Conservation (phyloP, 805 yeast genomes). For the Saccharomycopsis fodiens region DNA sequence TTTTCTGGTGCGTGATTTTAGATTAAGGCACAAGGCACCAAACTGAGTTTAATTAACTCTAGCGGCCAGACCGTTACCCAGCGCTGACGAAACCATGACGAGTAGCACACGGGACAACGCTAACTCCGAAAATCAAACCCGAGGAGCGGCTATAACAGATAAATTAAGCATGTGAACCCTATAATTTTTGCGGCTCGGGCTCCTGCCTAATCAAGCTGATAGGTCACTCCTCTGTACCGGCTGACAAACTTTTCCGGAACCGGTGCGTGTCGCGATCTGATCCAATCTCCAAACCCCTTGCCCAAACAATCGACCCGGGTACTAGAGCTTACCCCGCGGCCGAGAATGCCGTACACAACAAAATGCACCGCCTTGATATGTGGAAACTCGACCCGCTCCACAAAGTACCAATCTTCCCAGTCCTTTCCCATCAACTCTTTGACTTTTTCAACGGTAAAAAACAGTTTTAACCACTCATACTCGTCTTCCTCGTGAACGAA, state of each 20-base stretch:
- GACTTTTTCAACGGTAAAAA: conserved; percentile 14
- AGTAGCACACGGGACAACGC: conserved; percentile 3
- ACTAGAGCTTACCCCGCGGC: conserved; percentile 21
- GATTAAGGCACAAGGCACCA: too few species aligned
- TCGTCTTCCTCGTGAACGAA: conserved; percentile 22
- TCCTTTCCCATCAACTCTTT: conserved; percentile 20
- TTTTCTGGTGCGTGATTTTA: too few species aligned
- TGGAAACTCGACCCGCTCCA: conserved; percentile 22
- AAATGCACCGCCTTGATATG: conserved; percentile 22
- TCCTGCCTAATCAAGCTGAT: background rate
- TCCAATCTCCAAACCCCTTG: conserved; percentile 21
- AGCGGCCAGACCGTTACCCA: too few species aligned
- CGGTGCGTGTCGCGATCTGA: conserved; percentile 11
- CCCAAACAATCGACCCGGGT: conserved; percentile 21
- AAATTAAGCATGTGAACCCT: too few species aligned
- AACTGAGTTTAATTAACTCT: too few species aligned
- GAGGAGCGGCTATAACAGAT: too few species aligned
- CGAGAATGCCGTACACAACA: conserved; percentile 22
- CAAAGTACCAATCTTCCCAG: conserved; percentile 18
- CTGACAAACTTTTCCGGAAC: conserved; percentile 18
- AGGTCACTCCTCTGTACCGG: conserved; percentile 12
- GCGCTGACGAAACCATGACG: too few species aligned
- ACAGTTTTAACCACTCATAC: conserved; percentile 20
- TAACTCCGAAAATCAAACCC: background rate
- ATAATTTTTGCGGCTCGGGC: background rate